phyloP scores from a whole-genome alignment of 345 rosid genomes.

The Luvunga scandens region DNA sequence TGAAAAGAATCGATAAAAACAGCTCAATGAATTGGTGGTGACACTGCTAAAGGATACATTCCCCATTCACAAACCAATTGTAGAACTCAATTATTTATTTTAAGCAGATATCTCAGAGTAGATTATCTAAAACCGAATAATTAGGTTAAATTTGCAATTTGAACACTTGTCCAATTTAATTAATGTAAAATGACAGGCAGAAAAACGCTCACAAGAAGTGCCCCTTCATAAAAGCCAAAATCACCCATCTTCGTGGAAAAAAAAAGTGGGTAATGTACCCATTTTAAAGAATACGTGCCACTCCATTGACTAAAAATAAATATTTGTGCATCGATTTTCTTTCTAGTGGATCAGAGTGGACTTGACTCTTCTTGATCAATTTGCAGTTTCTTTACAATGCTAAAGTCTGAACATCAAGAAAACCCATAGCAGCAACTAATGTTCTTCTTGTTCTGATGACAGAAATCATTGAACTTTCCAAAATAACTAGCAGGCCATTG shows the following conservation, averaged over 20 bases:
- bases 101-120: neutral
- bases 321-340: neutral
- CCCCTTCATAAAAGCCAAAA: neutral
- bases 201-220: neutral
- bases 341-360: too few species aligned
- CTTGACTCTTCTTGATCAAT: neutral
- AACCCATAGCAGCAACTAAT: neutral
- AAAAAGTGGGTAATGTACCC: neutral
- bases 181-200: neutral
- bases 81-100: neutral
- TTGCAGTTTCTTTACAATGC: neutral
- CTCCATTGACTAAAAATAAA: neutral
- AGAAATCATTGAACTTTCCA: neutral
- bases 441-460: neutral
- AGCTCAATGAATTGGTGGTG: neutral
- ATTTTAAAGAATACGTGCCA: neutral
- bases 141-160: neutral
- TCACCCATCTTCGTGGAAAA: neutral
- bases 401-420: neutral
- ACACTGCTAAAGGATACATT: neutral
- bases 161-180: neutral
- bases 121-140: neutral
- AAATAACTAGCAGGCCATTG: neutral
- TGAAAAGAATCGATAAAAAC: neutral
- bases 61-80: neutral